These are phyloP conservation scores for Penicillium odoratum DNA, from an alignment of 495 filamentous ascomycete species.

Conservation along the genomic window DNA sequence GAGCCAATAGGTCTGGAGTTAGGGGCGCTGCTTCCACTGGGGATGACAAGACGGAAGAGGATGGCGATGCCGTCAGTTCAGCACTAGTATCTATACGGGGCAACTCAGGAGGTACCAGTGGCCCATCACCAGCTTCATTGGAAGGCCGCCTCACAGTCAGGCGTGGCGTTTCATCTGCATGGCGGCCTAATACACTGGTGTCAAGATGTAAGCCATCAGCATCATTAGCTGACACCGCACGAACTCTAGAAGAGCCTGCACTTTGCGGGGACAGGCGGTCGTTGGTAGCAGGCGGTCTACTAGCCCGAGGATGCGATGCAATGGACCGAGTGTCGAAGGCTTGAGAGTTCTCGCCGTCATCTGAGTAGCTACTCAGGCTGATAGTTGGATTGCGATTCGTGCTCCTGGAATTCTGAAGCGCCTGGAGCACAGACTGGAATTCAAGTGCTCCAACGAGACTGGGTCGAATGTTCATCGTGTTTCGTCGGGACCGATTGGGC, in stretches of 20 bases:
- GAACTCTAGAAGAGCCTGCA: conserved; percentile 38
- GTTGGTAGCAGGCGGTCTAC: conserved; percentile 23
- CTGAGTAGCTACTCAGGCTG: conserved; percentile 69
- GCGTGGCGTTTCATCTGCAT: conserved; percentile 19
- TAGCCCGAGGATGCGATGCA: conserved; percentile 42
- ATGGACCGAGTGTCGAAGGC: conserved; percentile 52
- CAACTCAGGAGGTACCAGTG: conserved; percentile 8
- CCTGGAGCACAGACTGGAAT: conserved; percentile 84
- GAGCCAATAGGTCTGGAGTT: conserved; percentile 36
- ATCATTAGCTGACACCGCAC: conserved; percentile 71
- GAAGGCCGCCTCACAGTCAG: conserved; percentile 41
- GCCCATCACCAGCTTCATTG: conserved; percentile 14
- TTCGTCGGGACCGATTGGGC: conserved; percentile 59
- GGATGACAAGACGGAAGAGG: conserved; percentile 33
- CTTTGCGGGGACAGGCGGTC: conserved; percentile 34
- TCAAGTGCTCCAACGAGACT: conserved; percentile 93
- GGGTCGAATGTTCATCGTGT: conserved; percentile 80
- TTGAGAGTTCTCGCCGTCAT: conserved; percentile 54
- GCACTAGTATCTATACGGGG: conserved; percentile 25
- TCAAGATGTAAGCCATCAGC: conserved; percentile 46
- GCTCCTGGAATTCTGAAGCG: conserved; percentile 76
- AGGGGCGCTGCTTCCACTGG: conserved; percentile 19
- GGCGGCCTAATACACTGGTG: conserved; percentile 27
- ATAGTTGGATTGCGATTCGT: conserved; percentile 63
- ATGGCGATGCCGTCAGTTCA: conserved; percentile 36